A percentile compares a stretch with the other conserved stretches of the same genome.
phyloP scores from a whole-genome alignment of 345 rosid species.

The Eucalyptus grandis region DNA sequence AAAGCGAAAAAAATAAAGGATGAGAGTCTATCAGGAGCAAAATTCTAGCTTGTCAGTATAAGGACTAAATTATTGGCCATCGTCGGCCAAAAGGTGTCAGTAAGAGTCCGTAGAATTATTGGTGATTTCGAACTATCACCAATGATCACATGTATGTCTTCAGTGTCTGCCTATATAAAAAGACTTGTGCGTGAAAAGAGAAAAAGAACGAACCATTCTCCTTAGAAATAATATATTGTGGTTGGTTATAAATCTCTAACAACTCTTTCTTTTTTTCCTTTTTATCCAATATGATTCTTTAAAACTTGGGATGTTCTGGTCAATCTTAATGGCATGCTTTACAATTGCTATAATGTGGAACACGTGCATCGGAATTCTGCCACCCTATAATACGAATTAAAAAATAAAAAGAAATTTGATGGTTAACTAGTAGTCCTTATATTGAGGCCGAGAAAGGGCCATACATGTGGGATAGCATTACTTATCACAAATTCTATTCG shows the following conservation, averaged over 20 bases:
- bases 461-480: background rate
- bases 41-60: too few relatives aligned
- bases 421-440: background rate
- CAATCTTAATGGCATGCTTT: too few relatives aligned
- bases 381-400: background rate
- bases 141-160: too few relatives aligned
- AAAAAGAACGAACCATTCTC: background rate
- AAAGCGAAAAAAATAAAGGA: too few relatives aligned
- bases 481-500: fast-evolving
- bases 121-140: background rate
- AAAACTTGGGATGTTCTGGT: fast-evolving
- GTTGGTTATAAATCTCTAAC: too few relatives aligned
- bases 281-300: background rate
- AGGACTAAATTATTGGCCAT: background rate
- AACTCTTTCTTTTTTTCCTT: too few relatives aligned
- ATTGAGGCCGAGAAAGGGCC: fast-evolving
- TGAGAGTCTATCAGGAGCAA: background rate
- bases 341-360: too few relatives aligned
- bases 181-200: background rate
- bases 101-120: too few relatives aligned
- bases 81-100: fast-evolving
- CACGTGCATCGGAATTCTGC: fast-evolving
- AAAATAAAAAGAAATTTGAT: too few relatives aligned
- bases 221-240: too few relatives aligned
- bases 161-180: too few relatives aligned